Evolutionary conservation across 345 rosid species (phyloP).

Genomic region (Mallotus nudiflorus): DNA sequence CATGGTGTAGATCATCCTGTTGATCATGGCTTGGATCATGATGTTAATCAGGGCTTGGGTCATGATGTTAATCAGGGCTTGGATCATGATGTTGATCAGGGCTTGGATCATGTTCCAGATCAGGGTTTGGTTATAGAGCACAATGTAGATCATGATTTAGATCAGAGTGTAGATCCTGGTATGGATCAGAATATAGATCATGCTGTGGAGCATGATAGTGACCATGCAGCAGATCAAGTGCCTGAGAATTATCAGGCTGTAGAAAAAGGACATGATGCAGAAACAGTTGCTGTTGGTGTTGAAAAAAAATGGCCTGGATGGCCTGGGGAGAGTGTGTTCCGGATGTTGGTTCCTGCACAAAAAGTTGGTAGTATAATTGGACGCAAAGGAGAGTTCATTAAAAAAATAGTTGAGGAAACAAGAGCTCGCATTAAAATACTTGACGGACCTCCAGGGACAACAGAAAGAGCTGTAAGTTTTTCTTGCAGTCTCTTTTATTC

Average conservation of each 20-base stretch:
- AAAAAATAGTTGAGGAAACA: slow-evolving; percentile 96
- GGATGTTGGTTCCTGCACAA: slow-evolving; percentile 97
- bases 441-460: slow-evolving; percentile 99
- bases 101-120: slow-evolving; percentile 12
- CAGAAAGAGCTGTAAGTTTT: slow-evolving; percentile 98
- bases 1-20: slow-evolving; percentile 8
- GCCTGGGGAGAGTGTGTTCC: slow-evolving; percentile 99
- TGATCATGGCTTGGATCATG: slow-evolving; percentile 4
- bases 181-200: slow-evolving; percentile 15
- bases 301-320: slow-evolving; percentile 99
- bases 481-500: slow-evolving; percentile 9
- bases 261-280: slow-evolving; percentile 21
- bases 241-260: slow-evolving; percentile 21
- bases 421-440: slow-evolving; percentile 97
- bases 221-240: slow-evolving; percentile 5
- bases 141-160: slow-evolving; percentile 11
- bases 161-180: slow-evolving; percentile 14
- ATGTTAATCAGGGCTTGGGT: slow-evolving; percentile 6
- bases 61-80: slow-evolving; percentile 2
- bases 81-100: slow-evolving; percentile 6
- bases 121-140: slow-evolving; percentile 10
- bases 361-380: slow-evolving; percentile 99
- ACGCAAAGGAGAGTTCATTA: slow-evolving; percentile 94
- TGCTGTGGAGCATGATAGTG: slow-evolving; percentile 5
- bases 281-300: slow-evolving; percentile 36